A percentile compares a stretch with the other conserved stretches of the same genome.
Conservation (phyloP, 1,284 basidiomycete species). For the Neonothopanus nambi region DNA sequence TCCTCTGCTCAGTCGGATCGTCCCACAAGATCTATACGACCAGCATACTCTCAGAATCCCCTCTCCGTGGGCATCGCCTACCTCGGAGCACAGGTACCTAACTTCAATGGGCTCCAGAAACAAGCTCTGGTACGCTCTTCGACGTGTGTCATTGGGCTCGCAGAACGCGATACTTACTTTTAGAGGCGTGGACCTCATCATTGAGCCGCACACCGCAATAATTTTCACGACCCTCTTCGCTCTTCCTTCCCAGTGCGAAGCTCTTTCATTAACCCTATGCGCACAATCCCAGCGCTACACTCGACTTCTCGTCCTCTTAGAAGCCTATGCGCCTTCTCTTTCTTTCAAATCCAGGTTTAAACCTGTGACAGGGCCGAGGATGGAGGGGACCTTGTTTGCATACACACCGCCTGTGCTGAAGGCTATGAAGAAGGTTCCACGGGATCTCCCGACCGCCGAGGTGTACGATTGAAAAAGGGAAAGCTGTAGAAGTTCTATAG, state of each 20-base stretch:
- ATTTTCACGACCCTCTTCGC: slow-evolving; percentile 55
- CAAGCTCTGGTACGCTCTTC: slow-evolving; percentile 51
- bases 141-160: slow-evolving; percentile 50
- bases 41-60: slow-evolving; percentile 49
- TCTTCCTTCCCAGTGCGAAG: slow-evolving; percentile 51
- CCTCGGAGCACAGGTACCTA: slow-evolving; percentile 60
- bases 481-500: slow-evolving; percentile 45
- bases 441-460: slow-evolving; percentile 60
- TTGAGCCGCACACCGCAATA: slow-evolving; percentile 59
- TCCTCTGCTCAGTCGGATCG: slow-evolving; percentile 4
- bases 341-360: slow-evolving; percentile 31
- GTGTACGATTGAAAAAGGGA: slow-evolving; percentile 49
- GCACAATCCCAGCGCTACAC: slow-evolving; percentile 60
- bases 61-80: slow-evolving; percentile 30
- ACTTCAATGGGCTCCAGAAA: slow-evolving; percentile 68
- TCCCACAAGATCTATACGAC: slow-evolving; percentile 49
- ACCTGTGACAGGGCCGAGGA: slow-evolving; percentile 9
- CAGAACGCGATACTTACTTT: slow-evolving; percentile 63
- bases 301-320: slow-evolving; percentile 59
- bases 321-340: slow-evolving; percentile 54
- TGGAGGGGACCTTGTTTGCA: slow-evolving; percentile 31
- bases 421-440: slow-evolving; percentile 60
- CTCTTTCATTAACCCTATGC: slow-evolving; percentile 39
- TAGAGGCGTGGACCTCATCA: slow-evolving; percentile 53
- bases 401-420: slow-evolving; percentile 68